These are phyloP conservation scores for Penicillium sp. DNA, from an alignment of 2,329 filamentous ascomycete species.

Conservation along the genomic window DNA sequence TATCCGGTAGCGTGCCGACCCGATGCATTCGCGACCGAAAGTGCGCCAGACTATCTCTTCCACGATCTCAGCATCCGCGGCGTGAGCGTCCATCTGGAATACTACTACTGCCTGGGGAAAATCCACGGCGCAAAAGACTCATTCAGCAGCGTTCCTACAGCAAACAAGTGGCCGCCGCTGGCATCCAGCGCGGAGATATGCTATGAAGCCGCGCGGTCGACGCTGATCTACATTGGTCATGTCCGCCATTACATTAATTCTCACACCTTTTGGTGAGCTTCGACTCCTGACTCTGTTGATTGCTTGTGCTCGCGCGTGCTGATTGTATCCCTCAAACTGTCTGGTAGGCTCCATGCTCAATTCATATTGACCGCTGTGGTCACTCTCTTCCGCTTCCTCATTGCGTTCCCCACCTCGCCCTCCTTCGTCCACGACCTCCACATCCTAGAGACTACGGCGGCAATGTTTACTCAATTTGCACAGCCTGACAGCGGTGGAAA, in stretches of 20 bases:
- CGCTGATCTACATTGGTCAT: conserved; percentile 22
- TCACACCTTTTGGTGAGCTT: conserved; percentile 24
- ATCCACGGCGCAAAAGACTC: conserved; percentile 22
- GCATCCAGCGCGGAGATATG: conserved; percentile 25
- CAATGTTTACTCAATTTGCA: conserved; percentile 14
- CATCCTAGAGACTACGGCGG: conserved; percentile 16
- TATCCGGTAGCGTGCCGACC: conserved; percentile 21
- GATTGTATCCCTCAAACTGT: too few relatives aligned
- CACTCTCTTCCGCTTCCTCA: conserved; percentile 23
- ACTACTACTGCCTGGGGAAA: conserved; percentile 25
- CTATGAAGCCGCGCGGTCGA: conserved; percentile 22
- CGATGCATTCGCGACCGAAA: conserved; percentile 18
- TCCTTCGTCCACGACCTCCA: conserved; percentile 17
- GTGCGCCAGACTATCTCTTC: conserved; percentile 20
- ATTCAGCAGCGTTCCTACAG: background rate
- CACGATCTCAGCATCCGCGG: conserved; percentile 28
- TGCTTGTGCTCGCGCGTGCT: background rate
- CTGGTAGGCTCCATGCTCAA: conserved; percentile 28
- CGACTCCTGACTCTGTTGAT: background rate
- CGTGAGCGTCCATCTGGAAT: conserved; percentile 26
- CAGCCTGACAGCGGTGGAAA: conserved; percentile 8
- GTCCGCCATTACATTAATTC: conserved; percentile 19
- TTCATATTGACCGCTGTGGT: conserved; percentile 22
- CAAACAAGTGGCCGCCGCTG: conserved; percentile 12
- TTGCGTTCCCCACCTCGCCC: conserved; percentile 12